A percentile compares a stretch with the other conserved stretches of the same genome.
Evolutionary conservation across 176 grass and related monocot species (phyloP).

Genomic region (Dendrocalamus sinicus): DNA sequence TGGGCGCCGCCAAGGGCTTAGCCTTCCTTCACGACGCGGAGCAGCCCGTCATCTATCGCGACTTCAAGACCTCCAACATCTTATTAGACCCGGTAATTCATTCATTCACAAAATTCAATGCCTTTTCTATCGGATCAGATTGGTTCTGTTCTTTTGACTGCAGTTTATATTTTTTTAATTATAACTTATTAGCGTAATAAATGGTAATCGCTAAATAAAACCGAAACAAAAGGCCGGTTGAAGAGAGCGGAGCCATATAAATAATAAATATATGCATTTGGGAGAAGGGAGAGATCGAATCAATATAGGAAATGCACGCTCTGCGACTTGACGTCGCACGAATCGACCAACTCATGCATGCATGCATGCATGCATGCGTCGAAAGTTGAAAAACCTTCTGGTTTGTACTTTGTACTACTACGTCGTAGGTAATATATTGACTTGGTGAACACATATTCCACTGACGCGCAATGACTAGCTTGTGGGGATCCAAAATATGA

Average conservation of each 20-base stretch:
- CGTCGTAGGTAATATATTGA: not conserved
- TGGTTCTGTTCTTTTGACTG: too few relatives aligned
- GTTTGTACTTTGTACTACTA: constrained; percentile 19
- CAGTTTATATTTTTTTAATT: too few relatives aligned
- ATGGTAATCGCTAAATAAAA: too few relatives aligned
- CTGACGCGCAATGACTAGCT: not conserved
- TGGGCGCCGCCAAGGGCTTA: constrained; percentile 80
- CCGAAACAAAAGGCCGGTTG: too few relatives aligned
- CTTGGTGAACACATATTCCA: not conserved
- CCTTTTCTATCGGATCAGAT: too few relatives aligned
- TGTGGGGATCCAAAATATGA: not conserved
- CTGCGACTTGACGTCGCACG: not conserved
- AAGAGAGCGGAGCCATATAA: too few relatives aligned
- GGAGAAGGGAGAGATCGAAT: not conserved
- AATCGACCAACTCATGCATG: not conserved
- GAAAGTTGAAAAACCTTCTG: not conserved
- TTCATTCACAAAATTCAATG: not conserved
- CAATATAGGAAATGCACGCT: not conserved
- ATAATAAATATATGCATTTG: too few relatives aligned
- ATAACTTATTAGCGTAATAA: too few relatives aligned
- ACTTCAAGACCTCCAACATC: constrained; percentile 89
- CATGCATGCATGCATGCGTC: not conserved
- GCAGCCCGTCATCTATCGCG: constrained; percentile 87
- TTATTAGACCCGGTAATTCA: constrained; percentile 69
- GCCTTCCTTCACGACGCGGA: constrained; percentile 76